Base-by-base conservation (phyloP, 192 early-diverging fungal species). In the Entomortierella chlamydospora region DNA sequence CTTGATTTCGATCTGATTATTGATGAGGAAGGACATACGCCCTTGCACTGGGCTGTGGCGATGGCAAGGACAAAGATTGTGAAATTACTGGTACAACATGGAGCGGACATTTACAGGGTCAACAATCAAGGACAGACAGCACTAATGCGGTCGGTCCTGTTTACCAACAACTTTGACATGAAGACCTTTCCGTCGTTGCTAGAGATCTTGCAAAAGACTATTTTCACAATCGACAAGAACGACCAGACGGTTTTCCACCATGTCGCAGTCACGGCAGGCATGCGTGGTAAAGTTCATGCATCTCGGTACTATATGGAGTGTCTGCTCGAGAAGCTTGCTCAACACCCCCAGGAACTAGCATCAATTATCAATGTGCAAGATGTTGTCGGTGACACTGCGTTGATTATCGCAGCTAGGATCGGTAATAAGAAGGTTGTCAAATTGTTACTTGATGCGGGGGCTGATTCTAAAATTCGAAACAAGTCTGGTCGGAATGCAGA, bases 41-140 rank as follows among this genome's bases (percentile, higher is more conserved):
- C 94, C 2, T 83, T 98, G 11, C 98, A 99, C 62, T 99, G 97
- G 97, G 94, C 98, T 4, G 93, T 96, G 2, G 96, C 96, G 10
- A 90, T 98, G 66, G 98, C 92, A 0, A 80, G 91, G 17, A 89
- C 93, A 50, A 82, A 89, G 28, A 86, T 98, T 11, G 87, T 97
- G 18, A 82, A 87, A 22, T 74, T 95, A 6, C 80, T 99, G 57
- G 82, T 98, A 7, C 81, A 91, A 39, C 90, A 88, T 45, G 94
- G 93, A 0, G 93, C 93, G 11, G 88, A 96, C 61, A 83, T 91
- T 17, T 87, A 86, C 28, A 70, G 84, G 43, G 85, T 90, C 37
- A 99, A 99, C 70, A 87, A 90, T 49, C 86, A 86, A 34, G 96
- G 97, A 23, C 95, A 99, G 82, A 93, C 96, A 20, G 92, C 96